These are phyloP conservation scores for Acer negundo DNA, from an alignment of 345 rosid genomes.

Conservation along the genomic window DNA sequence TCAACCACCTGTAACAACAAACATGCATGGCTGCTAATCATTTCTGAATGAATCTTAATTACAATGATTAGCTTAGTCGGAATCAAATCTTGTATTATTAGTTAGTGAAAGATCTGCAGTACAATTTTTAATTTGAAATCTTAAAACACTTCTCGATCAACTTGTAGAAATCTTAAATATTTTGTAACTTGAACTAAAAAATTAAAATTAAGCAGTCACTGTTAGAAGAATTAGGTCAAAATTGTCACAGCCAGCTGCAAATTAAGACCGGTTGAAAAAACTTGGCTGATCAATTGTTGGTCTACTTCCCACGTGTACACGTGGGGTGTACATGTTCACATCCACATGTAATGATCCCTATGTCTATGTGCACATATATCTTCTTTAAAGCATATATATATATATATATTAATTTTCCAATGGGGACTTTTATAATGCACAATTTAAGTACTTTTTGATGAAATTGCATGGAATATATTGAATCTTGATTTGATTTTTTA, in stretches of 20 bases:
- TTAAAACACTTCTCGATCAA: background rate
- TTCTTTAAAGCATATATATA: background rate
- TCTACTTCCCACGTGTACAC: constrained; percentile 14
- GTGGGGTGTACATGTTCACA: constrained; percentile 9
- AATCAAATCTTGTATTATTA: background rate
- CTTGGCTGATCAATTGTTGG: background rate
- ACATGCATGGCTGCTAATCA: background rate
- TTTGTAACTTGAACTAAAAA: background rate
- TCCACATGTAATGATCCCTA: background rate
- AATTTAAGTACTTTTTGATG: too few species aligned
- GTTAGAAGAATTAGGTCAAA: background rate
- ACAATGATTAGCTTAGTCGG: constrained; percentile 3
- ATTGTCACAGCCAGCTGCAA: background rate
- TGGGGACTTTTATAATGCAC: too few species aligned
- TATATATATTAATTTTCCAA: too few species aligned
- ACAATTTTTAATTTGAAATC: background rate
- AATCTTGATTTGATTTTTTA: too few species aligned
- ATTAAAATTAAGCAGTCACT: background rate
- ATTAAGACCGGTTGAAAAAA: background rate
- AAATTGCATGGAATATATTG: too few species aligned
- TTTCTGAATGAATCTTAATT: background rate
- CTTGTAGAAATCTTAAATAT: background rate
- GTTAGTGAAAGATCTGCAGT: background rate
- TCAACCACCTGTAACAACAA: background rate
- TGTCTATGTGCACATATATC: background rate